Conservation (phyloP, 169 alveolate genomes). For the Cryptosporidium baileyi region DNA sequence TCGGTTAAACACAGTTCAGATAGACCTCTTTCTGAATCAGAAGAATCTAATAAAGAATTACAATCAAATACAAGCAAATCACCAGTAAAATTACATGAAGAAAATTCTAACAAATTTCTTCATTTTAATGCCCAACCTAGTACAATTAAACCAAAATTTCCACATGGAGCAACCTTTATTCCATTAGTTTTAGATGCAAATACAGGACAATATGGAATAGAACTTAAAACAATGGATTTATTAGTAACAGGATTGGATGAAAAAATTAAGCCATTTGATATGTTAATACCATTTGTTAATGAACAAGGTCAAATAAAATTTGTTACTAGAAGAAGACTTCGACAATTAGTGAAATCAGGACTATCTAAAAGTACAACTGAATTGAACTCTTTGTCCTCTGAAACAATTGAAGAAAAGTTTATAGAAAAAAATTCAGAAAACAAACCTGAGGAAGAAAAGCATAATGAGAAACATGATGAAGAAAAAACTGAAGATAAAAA, state of each 20-base stretch:
- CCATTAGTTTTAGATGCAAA: slow-evolving; percentile 60
- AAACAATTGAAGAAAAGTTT: not conserved
- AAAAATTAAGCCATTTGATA: slow-evolving; percentile 56
- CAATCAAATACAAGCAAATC: not conserved
- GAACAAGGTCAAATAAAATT: slow-evolving; percentile 45
- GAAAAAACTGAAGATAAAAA: not conserved
- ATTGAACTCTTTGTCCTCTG: not conserved
- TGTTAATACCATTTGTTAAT: slow-evolving; percentile 55
- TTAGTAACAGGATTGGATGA: slow-evolving; percentile 26
- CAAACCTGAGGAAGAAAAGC: not conserved
- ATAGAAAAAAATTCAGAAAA: not conserved
- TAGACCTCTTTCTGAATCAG: slow-evolving; percentile 29
- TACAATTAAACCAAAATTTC: slow-evolving; percentile 4
- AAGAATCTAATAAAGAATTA: not conserved
- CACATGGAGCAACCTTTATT: slow-evolving; percentile 52
- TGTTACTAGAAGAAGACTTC: slow-evolving; percentile 51
- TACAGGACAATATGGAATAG: slow-evolving; percentile 66
- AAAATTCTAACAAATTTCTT: not conserved
- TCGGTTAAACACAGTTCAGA: slow-evolving; percentile 21
- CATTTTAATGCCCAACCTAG: not conserved
- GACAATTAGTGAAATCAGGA: slow-evolving; percentile 58
- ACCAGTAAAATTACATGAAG: not conserved
- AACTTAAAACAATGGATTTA: slow-evolving; percentile 43
- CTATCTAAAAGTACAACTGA: slow-evolving; percentile 40
- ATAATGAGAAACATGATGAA: slow-evolving; percentile 12